Evolutionary conservation across 2,329 filamentous ascomycete species (phyloP).

Genomic region (Colletotrichum nymphaeae): DNA sequence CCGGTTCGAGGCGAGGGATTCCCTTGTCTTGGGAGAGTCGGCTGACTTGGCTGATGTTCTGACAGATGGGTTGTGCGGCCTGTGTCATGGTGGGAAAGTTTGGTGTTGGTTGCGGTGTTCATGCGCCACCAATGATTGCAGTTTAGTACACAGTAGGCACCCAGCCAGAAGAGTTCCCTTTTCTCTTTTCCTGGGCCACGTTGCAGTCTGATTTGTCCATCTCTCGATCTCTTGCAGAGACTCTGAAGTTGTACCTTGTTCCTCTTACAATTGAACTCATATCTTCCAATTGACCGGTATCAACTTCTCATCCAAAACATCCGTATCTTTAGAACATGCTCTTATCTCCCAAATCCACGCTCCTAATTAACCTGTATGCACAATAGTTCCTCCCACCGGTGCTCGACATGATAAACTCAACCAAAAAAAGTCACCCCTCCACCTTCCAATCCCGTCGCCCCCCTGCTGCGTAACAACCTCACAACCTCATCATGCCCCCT

Average conservation of each 20-base stretch:
- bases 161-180: neutral
- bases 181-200: neutral
- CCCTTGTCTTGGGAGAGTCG: constrained; percentile 17
- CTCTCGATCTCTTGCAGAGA: neutral
- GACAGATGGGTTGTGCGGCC: constrained; percentile 8
- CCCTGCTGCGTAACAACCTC: constrained; percentile 51
- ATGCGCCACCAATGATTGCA: constrained; percentile 12
- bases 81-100: neutral
- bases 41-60: constrained; percentile 32
- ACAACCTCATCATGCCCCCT: constrained; percentile 53
- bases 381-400: neutral
- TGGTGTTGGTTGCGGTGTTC: constrained; percentile 15
- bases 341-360: neutral
- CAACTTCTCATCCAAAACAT: neutral
- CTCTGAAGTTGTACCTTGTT: neutral
- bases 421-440: constrained; percentile 30
- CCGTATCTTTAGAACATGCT: neutral
- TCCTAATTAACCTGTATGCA: neutral
- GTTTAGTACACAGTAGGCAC: too few species aligned
- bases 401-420: neutral
- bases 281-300: neutral
- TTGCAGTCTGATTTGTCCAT: neutral
- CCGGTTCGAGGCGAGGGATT: constrained; percentile 15
- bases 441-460: constrained; percentile 40
- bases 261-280: neutral